phyloP scores from a whole-genome alignment of 768 basidiomycete species.

The Terana coerulea region DNA sequence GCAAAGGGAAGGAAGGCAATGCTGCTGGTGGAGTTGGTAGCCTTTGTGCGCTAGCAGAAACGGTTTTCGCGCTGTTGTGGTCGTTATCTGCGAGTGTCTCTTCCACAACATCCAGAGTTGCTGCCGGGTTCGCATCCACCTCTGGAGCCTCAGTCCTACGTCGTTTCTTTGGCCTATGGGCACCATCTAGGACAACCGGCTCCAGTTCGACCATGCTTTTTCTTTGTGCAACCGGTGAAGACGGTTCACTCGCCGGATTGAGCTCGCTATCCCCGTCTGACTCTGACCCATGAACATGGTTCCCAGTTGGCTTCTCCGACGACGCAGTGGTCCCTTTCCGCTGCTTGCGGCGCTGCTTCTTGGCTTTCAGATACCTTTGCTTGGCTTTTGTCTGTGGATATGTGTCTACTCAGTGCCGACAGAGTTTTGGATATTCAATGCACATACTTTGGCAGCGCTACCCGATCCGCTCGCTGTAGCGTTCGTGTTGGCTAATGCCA shows the following conservation, averaged over 20 bases:
- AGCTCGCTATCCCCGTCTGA: no score
- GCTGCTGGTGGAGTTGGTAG: constrained; percentile 30
- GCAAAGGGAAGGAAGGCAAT: constrained; percentile 69
- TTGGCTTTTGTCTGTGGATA: constrained; percentile 76
- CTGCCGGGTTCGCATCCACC: constrained; percentile 5
- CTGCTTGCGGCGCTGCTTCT: constrained; percentile 62
- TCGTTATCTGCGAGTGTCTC: background rate
- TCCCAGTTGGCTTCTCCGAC: background rate
- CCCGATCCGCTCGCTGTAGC: no score
- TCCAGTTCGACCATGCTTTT: no score
- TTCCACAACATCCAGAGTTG: background rate
- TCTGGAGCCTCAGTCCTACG: constrained; percentile 31
- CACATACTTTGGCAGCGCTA: no score
- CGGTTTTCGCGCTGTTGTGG: background rate
- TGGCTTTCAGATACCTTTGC: constrained; percentile 67
- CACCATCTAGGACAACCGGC: no score
- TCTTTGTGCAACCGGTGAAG: no score
- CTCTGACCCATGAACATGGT: background rate
- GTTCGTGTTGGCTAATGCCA: no score
- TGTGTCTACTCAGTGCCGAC: no score
- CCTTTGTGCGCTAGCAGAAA: constrained; percentile 1
- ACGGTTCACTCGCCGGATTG: no score
- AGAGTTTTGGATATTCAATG: no score
- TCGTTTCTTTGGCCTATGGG: constrained; percentile 41
- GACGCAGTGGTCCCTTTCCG: constrained; percentile 31